A percentile compares a stretch with the other conserved stretches of the same genome.
Conservation (phyloP, 2,329 filamentous ascomycete species). For the Onygena corvina region DNA sequence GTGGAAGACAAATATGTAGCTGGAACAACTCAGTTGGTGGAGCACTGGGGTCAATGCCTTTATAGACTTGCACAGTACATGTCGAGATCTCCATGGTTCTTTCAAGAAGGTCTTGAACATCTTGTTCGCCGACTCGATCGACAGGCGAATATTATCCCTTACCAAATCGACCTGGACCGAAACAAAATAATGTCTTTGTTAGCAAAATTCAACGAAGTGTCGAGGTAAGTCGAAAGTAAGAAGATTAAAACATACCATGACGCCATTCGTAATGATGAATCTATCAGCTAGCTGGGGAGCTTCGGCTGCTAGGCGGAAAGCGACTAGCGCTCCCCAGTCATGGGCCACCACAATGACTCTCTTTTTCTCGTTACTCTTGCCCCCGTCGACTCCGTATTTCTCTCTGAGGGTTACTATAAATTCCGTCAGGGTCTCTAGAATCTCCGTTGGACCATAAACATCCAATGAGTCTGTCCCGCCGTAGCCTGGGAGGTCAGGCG, state of each 20-base stretch:
- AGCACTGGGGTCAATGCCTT: conserved; percentile 37
- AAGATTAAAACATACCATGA: conserved; percentile 35
- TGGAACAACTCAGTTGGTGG: conserved; percentile 39
- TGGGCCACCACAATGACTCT: conserved; percentile 41
- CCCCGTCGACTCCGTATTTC: conserved; percentile 33
- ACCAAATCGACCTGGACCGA: conserved; percentile 33
- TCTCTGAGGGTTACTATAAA: conserved; percentile 42
- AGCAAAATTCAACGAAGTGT: neutral
- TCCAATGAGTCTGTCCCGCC: conserved; percentile 45
- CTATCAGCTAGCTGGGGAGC: conserved; percentile 44
- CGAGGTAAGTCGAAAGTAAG: conserved; percentile 1
- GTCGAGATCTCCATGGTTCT: conserved; percentile 34
- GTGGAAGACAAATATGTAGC: conserved; percentile 46
- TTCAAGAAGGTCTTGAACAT: conserved; percentile 40
- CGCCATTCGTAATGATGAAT: conserved; percentile 43
- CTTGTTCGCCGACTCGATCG: conserved; percentile 35
- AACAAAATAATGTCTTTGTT: neutral
- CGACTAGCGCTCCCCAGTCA: conserved; percentile 45
- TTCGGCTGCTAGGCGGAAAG: conserved; percentile 47
- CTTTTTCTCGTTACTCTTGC: conserved; percentile 19
- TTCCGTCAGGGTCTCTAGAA: conserved; percentile 43
- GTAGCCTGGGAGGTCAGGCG: conserved; percentile 47
- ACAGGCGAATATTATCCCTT: conserved; percentile 32
- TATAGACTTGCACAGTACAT: conserved; percentile 35
- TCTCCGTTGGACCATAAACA: conserved; percentile 39